These are phyloP conservation scores for Phaffia australis DNA, from an alignment of 768 basidiomycete species.

Conservation along the genomic window DNA sequence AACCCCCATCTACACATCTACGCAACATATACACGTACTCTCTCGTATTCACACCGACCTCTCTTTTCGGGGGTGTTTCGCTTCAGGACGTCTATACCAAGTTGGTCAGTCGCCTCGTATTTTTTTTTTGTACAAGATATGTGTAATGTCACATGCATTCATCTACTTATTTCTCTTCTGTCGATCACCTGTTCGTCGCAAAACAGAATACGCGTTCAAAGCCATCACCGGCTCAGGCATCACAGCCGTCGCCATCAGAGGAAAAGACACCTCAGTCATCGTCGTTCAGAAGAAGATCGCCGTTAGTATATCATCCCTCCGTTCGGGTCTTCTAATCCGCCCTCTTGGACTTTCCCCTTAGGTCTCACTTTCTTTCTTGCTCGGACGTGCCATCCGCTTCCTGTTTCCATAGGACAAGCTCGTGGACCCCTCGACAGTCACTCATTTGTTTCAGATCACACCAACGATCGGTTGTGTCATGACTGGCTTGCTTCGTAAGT, in stretches of 20 bases:
- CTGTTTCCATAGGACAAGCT: slow-evolving; percentile 69
- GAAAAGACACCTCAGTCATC: slow-evolving; percentile 86
- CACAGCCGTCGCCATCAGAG: slow-evolving; percentile 82
- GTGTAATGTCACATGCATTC: background rate
- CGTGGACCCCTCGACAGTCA: slow-evolving; percentile 83
- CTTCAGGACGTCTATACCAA: slow-evolving; percentile 68
- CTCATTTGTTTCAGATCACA: slow-evolving; percentile 91
- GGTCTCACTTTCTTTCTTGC: background rate
- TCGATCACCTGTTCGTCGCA: slow-evolving; percentile 7
- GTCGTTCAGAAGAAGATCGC: slow-evolving; percentile 99
- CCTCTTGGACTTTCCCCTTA: no score
- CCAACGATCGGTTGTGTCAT: slow-evolving; percentile 94
- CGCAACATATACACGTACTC: background rate
- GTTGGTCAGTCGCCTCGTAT: slow-evolving; percentile 51
- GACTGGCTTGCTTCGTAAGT: slow-evolving; percentile 86
- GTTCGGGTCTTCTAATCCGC: no score
- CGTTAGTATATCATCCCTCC: slow-evolving; percentile 46
- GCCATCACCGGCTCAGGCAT: slow-evolving; percentile 95
- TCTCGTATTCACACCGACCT: background rate
- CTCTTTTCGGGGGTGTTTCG: background rate
- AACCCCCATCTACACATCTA: background rate
- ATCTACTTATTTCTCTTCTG: background rate
- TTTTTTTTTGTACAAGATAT: no score
- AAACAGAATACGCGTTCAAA: slow-evolving; percentile 94
- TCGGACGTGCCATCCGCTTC: background rate